These are phyloP conservation scores for Apiospora phragmitis DNA, from an alignment of 2,329 filamentous ascomycete genomes.

Conservation along the genomic window DNA sequence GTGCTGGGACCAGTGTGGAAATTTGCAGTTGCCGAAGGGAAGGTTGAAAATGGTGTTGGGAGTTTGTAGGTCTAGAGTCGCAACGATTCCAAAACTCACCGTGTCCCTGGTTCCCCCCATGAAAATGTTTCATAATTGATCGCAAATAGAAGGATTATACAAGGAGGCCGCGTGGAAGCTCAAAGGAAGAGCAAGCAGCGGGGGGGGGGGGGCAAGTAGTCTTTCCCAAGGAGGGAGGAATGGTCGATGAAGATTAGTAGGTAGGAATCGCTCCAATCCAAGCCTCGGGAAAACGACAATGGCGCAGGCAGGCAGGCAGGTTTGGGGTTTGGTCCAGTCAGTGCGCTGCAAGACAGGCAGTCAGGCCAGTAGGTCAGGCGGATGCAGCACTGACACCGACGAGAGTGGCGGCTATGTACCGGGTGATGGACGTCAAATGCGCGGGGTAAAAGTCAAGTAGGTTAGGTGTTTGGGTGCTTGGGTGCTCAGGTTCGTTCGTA, in stretches of 20 bases:
- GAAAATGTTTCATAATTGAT: slow-evolving; percentile 47
- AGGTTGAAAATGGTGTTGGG: slow-evolving; percentile 1
- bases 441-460: background rate
- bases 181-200: background rate
- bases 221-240: slow-evolving; percentile 1
- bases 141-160: slow-evolving; percentile 1
- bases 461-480: background rate
- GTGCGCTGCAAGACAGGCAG: background rate
- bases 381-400: slow-evolving; percentile 1
- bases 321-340: background rate
- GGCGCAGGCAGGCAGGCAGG: background rate
- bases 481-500: too few species aligned
- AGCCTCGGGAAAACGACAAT: slow-evolving; percentile 4
- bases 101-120: slow-evolving; percentile 43
- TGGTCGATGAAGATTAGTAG: slow-evolving; percentile 3
- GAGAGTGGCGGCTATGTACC: background rate
- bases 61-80: slow-evolving; percentile 10
- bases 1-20: background rate
- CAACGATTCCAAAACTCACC: slow-evolving; percentile 33
- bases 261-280: slow-evolving; percentile 6
- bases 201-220: background rate
- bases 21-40: background rate
- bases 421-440: background rate
- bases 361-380: too few species aligned
- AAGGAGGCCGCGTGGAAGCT: background rate